Conservation (phyloP, 331 rosid genomes). For the Malus hybrid region DNA sequence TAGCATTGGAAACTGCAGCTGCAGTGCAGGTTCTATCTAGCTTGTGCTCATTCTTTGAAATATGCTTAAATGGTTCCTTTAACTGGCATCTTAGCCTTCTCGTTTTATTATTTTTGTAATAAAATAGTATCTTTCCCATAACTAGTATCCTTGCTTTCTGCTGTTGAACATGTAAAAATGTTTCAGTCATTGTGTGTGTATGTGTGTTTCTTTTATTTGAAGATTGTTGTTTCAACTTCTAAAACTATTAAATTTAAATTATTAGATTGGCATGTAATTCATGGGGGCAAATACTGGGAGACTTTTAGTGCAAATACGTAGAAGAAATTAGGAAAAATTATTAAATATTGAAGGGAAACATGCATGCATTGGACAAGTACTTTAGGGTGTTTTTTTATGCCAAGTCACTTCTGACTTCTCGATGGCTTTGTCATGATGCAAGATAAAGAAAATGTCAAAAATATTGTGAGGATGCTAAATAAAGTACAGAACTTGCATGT, state of each 20-base stretch:
- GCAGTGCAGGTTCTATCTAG: conserved; percentile 76
- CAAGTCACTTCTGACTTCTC: neutral
- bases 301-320: neutral
- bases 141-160: conserved; percentile 10
- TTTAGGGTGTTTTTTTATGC: neutral
- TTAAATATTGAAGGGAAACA: neutral
- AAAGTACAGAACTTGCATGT: neutral
- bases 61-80: conserved; percentile 10
- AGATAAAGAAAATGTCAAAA: neutral
- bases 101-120: neutral
- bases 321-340: neutral
- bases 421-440: neutral
- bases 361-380: neutral
- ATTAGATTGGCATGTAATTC: neutral
- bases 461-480: neutral
- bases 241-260: neutral
- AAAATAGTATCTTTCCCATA: too few species aligned
- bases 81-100: conserved; percentile 4
- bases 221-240: neutral
- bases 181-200: neutral
- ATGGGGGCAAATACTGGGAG: neutral
- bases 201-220: neutral
- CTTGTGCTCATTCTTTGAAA: conserved; percentile 12
- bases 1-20: conserved; percentile 91
- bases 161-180: neutral